Evolutionary conservation across 305 asterid species (phyloP).

Genomic region (Fraxinus albicans): DNA sequence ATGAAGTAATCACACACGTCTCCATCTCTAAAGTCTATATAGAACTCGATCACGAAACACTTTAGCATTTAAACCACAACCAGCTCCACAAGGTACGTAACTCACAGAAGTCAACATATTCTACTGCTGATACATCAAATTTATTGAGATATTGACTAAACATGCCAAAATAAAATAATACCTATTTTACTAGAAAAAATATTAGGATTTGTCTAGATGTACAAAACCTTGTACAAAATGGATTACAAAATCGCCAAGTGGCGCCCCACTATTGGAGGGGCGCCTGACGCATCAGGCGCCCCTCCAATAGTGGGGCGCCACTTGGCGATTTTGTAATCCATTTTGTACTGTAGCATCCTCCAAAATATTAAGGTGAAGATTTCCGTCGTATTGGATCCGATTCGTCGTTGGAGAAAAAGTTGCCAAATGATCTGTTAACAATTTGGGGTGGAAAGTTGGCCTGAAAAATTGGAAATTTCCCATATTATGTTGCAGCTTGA

Average conservation of each 20-base stretch:
- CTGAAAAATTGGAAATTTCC: neutral
- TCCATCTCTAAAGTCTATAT: neutral
- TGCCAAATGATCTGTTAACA: too few relatives aligned
- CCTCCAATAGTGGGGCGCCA: too few relatives aligned
- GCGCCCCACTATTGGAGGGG: too few relatives aligned
- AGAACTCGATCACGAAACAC: neutral
- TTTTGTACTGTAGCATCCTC: too few relatives aligned
- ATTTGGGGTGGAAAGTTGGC: neutral
- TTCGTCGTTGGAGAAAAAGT: neutral
- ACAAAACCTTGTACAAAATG: too few relatives aligned
- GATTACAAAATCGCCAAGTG: too few relatives aligned
- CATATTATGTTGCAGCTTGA: neutral
- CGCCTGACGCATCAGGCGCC: too few relatives aligned
- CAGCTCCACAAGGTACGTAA: neutral
- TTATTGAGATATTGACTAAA: too few relatives aligned
- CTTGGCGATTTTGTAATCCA: too few relatives aligned
- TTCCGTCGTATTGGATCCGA: neutral
- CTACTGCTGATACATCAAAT: neutral
- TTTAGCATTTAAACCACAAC: neutral
- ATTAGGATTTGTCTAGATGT: too few relatives aligned
- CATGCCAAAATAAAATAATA: too few relatives aligned
- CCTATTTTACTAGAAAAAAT: too few relatives aligned
- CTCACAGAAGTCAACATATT: neutral
- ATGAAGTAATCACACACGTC: neutral
- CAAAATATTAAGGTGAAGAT: neutral